Conservation (phyloP, 768 basidiomycete species). For the Podaxis rugospora region DNA sequence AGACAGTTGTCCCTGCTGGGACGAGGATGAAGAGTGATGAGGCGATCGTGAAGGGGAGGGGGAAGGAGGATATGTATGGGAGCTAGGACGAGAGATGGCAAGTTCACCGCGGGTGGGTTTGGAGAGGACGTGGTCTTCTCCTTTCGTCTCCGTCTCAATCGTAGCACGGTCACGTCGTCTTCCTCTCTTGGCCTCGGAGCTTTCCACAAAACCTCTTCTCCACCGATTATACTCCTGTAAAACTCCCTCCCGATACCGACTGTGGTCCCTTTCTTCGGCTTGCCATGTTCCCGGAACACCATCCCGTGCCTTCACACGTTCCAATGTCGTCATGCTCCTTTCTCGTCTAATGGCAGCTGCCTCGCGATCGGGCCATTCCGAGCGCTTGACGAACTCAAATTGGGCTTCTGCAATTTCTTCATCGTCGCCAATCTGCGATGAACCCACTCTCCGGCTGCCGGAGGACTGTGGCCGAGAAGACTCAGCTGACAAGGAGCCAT, state of each 20-base stretch:
- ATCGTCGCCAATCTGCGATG: slow-evolving; percentile 34
- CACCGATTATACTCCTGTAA: slow-evolving; percentile 49
- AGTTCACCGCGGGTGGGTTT: slow-evolving; percentile 27
- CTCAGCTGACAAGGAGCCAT: slow-evolving; percentile 27
- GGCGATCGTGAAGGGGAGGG: slow-evolving; percentile 50
- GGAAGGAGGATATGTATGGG: slow-evolving; percentile 49
- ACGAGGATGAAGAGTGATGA: slow-evolving; percentile 18
- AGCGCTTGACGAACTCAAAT: slow-evolving; percentile 79
- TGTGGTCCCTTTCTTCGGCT: slow-evolving; percentile 28
- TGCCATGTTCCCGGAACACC: slow-evolving; percentile 24
- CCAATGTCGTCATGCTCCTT: slow-evolving; percentile 58
- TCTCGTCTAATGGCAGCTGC: slow-evolving; percentile 65
- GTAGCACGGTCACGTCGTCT: slow-evolving; percentile 53
- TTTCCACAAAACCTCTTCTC: slow-evolving; percentile 43
- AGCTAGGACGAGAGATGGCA: slow-evolving; percentile 36
- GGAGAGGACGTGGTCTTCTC: slow-evolving; percentile 27
- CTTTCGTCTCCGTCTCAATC: slow-evolving; percentile 31
- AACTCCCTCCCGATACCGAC: slow-evolving; percentile 37
- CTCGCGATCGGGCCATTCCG: slow-evolving; percentile 84
- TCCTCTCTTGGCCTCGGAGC: slow-evolving; percentile 42
- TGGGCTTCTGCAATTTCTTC: slow-evolving; percentile 61
- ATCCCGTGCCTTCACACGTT: slow-evolving; percentile 53
- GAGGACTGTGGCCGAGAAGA: slow-evolving; percentile 26
- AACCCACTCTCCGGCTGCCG: slow-evolving; percentile 18
- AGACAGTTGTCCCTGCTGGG: slow-evolving; percentile 11